Evolutionary conservation across 352 stramenopile species (phyloP), one percentile per base, ranked within the genome.

Genomic region (Phytophthora pistaciae): DNA sequence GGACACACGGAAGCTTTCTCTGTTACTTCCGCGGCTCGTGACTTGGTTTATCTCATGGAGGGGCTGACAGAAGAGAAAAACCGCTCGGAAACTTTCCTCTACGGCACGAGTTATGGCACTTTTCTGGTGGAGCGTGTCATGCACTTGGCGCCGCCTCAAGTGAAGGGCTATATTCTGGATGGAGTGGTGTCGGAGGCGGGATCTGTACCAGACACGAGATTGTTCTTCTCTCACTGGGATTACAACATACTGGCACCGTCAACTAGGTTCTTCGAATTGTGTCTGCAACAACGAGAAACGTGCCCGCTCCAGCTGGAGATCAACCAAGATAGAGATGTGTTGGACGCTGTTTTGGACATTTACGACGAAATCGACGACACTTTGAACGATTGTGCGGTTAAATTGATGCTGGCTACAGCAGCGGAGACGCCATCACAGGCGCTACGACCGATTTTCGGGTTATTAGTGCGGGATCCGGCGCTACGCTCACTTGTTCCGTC

Each of bases 91-190:
- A 69, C 74, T 18, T 88, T 75, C 54, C 62, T 91, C 5, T 88
- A 91, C 27, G 84, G 82, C 18, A 72, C 79, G 25, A 88, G 83
- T 72, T 91, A 91, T 67, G 83, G 83, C 23, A 81, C 83, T 29
- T 86, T 75, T 48, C 62, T 90, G n/a, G 74, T 82, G 6, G 79
- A 90, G 49, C 75, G 83, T 0, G 57, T 84, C 3, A 87, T 91
- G 56, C 83, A 90, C 54, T 56, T 91, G 8, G 68, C 74, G 16
- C 74, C 77, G 3, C 14, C 56, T 13, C 60, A 70, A 33, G 65
- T 91, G 23, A 73, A 72, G 8, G 81, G 83, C 1, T 91, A 84
- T 56, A 74, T 88, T 40, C 64, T 91, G n/a, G 75, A 90, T 66
- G 80, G 78, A 3, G 68, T 85, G 27, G 66, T 79, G 9, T 77